Conservation (phyloP, 805 yeast species). For the Ogataea pignaliae region DNA sequence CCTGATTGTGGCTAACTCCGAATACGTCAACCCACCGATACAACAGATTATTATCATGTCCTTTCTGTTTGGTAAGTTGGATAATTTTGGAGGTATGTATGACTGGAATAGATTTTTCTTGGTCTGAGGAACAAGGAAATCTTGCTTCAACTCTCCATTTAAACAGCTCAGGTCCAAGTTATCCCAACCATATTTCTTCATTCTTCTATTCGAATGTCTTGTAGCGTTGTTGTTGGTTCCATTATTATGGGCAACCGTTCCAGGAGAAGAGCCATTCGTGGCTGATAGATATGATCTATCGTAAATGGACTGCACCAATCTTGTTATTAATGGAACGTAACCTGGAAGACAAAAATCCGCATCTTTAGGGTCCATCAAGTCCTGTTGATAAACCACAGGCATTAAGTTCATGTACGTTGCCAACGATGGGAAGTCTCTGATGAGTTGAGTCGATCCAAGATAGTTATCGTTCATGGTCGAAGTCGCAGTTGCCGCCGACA, state of each 20-base stretch:
- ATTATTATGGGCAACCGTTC: constrained; percentile 30
- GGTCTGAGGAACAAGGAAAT: constrained; percentile 27
- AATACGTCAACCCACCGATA: constrained; percentile 82
- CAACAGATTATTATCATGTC: constrained; percentile 45
- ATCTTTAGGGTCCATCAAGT: constrained; percentile 37
- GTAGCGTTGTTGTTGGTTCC: constrained; percentile 13
- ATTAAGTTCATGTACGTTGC: constrained; percentile 43
- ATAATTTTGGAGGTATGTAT: constrained; percentile 19
- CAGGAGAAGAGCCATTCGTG: constrained; percentile 8
- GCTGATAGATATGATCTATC: constrained; percentile 44
- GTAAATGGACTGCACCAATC: constrained; percentile 68
- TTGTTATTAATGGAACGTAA: constrained; percentile 67
- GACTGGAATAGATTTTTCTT: constrained; percentile 26
- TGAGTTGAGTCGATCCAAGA: constrained; percentile 19
- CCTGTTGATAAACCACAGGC: constrained; percentile 35
- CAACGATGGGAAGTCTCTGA: constrained; percentile 31
- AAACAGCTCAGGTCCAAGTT: constrained; percentile 38
- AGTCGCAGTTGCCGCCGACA: constrained; percentile 10
- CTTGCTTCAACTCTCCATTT: constrained; percentile 32
- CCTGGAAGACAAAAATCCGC: constrained; percentile 73
- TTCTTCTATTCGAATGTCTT: constrained; percentile 19
- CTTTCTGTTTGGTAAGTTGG: constrained; percentile 14
- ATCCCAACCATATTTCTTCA: constrained; percentile 38
- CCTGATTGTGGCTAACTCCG: constrained; percentile 73
- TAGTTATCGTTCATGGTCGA: constrained; percentile 6